Conservation (phyloP, 768 basidiomycete genomes). For the Tricholoma saponaceum region DNA sequence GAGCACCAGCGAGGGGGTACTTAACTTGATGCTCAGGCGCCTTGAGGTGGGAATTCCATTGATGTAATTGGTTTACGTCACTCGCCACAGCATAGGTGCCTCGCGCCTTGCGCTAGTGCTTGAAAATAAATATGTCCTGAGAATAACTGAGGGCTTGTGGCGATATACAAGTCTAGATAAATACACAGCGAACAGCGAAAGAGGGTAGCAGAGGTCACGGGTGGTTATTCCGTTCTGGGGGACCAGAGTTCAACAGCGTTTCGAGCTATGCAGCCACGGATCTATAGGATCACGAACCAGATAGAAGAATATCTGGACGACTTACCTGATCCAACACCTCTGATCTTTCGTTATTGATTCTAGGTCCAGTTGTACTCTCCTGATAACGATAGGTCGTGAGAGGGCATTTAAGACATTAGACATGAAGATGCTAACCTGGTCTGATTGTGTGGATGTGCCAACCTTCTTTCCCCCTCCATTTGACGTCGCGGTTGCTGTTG, state of each 20-base stretch:
- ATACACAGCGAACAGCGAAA: constrained; percentile 50
- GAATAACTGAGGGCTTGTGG: constrained; percentile 27
- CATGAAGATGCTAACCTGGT: constrained; percentile 13
- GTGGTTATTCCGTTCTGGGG: constrained; percentile 10
- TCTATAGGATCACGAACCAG: neutral
- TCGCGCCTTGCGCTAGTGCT: neutral
- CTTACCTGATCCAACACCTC: constrained; percentile 20
- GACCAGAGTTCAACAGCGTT: constrained; percentile 15
- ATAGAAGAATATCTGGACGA: neutral
- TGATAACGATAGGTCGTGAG: neutral
- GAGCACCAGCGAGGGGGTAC: neutral
- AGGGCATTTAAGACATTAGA: neutral
- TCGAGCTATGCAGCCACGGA: constrained; percentile 14
- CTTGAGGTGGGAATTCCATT: neutral
- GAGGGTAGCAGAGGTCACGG: constrained; percentile 34
- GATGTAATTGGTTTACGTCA: neutral
- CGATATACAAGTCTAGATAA: constrained; percentile 34
- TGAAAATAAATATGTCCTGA: neutral
- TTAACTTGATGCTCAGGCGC: too few species aligned
- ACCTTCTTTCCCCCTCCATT: constrained; percentile 18
- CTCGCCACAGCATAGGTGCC: neutral
- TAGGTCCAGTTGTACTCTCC: neutral
- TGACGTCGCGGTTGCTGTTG: constrained; percentile 12
- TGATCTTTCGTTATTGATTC: constrained; percentile 3
- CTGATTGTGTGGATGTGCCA: constrained; percentile 4